Percentiles rank a stretch among this genome's conserved stretches.
These are phyloP conservation scores for Leptosphaerulina australis DNA, from an alignment of 2,329 filamentous ascomycete species.

Conservation along the genomic window DNA sequence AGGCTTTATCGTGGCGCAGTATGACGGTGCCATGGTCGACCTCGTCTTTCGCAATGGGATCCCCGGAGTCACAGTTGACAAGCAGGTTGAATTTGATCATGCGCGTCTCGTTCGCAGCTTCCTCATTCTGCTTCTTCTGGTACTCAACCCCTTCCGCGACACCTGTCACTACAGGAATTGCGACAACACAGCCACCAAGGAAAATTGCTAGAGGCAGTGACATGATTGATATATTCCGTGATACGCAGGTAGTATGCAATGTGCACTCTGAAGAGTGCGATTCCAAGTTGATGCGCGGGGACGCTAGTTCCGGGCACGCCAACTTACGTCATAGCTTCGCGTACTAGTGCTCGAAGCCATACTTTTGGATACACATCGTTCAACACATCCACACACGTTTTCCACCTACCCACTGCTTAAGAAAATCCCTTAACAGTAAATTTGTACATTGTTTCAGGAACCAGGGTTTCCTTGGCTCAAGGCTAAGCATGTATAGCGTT, in stretches of 20 bases:
- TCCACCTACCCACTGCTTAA: too few species aligned
- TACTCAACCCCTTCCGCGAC: conserved; percentile 58
- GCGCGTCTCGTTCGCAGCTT: conserved; percentile 56
- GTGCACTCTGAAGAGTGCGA: neutral
- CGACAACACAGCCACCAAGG: conserved; percentile 49
- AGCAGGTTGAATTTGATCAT: conserved; percentile 61
- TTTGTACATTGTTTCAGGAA: too few species aligned
- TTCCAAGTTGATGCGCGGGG: neutral
- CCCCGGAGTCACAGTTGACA: conserved; percentile 49
- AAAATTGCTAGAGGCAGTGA: conserved; percentile 44
- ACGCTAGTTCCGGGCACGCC: too few species aligned
- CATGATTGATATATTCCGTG: conserved; percentile 12
- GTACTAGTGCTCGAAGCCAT: neutral
- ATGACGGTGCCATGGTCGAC: conserved; percentile 54
- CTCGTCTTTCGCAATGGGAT: conserved; percentile 43
- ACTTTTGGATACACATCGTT: too few species aligned
- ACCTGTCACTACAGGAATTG: conserved; percentile 58
- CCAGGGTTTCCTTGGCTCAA: too few species aligned
- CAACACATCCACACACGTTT: neutral
- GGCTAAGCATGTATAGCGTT: too few species aligned
- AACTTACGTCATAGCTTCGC: conserved; percentile 17
- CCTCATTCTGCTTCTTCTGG: conserved; percentile 58
- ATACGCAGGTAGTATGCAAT: neutral
- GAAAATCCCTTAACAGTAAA: too few species aligned
- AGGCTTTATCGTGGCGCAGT: conserved; percentile 53